Conservation (phyloP, 768 basidiomycete species). For the Coprinopsis sp. region DNA sequence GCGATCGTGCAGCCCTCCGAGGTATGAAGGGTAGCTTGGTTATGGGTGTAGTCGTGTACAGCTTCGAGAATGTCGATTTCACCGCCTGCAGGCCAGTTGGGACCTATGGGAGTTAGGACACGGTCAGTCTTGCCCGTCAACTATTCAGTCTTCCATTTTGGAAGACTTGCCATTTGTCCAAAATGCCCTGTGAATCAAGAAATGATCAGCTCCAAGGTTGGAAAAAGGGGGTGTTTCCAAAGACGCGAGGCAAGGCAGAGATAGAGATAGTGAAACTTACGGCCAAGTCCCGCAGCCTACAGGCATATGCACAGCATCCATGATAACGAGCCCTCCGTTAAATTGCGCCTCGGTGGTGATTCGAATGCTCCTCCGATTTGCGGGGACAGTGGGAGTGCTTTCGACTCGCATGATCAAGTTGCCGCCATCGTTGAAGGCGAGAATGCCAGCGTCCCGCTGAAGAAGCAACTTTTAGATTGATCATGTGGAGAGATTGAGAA, state of each 20-base stretch:
- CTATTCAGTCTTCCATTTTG: neutral
- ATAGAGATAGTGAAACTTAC: constrained; percentile 33
- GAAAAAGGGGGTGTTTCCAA: neutral
- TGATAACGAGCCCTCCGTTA: constrained; percentile 66
- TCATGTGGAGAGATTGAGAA: constrained; percentile 1
- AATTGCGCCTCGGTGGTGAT: constrained; percentile 61
- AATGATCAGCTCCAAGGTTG: constrained; percentile 1
- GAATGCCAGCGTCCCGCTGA: constrained; percentile 53
- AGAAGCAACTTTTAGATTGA: constrained; percentile 1
- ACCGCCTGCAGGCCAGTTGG: constrained; percentile 60
- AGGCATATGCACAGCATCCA: constrained; percentile 88
- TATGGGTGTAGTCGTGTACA: constrained; percentile 73
- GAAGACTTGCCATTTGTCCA: constrained; percentile 41
- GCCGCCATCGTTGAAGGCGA: constrained; percentile 62
- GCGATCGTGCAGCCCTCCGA: constrained; percentile 63
- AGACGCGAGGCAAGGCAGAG: no score
- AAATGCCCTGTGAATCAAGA: constrained; percentile 32
- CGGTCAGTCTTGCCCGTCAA: no score
- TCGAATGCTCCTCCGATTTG: constrained; percentile 70
- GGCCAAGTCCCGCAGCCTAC: constrained; percentile 89
- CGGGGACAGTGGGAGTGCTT: constrained; percentile 69
- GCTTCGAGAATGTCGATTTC: constrained; percentile 88
- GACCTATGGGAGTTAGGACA: constrained; percentile 33
- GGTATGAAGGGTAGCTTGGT: constrained; percentile 83
- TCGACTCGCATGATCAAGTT: constrained; percentile 88